Percentiles rank a stretch among this genome's conserved stretches.
phyloP scores from a whole-genome alignment of 306 rosid genomes.

The Inga leiocalycina region DNA sequence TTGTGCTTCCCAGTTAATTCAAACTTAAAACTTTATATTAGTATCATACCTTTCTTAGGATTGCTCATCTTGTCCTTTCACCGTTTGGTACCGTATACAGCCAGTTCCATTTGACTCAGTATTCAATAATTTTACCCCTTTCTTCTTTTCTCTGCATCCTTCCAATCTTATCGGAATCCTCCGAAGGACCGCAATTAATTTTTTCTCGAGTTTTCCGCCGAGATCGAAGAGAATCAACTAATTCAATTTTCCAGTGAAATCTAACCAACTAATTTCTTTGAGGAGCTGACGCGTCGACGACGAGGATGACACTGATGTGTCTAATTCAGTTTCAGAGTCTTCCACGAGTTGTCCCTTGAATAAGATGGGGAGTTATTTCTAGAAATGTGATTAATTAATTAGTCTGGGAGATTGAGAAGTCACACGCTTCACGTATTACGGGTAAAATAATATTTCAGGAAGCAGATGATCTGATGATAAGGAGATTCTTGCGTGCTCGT shows the following conservation, averaged over 20 bases:
- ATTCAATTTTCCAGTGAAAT: background rate
- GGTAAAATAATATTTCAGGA: conserved; percentile 42
- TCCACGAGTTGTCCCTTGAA: background rate
- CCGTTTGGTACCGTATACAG: background rate
- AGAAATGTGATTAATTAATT: background rate
- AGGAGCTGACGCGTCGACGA: background rate
- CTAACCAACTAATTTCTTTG: background rate
- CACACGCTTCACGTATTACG: background rate
- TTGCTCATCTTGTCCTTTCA: background rate
- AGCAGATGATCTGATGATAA: conserved; percentile 55
- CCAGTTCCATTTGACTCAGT: background rate
- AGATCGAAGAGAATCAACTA: background rate
- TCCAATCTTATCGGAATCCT: background rate
- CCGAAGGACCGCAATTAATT: background rate
- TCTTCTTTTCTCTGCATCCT: background rate
- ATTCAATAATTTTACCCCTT: background rate
- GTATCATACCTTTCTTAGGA: conserved; percentile 8
- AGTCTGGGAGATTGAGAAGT: background rate
- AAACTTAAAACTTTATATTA: background rate
- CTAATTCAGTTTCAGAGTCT: background rate
- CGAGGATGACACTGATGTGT: background rate
- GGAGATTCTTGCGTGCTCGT: conserved; percentile 69
- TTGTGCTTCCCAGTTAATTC: background rate
- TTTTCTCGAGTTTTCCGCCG: background rate
- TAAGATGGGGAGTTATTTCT: background rate